These are phyloP conservation scores for Globisporangium barbulae DNA, from an alignment of 352 stramenopile species.

Conservation along the genomic window DNA sequence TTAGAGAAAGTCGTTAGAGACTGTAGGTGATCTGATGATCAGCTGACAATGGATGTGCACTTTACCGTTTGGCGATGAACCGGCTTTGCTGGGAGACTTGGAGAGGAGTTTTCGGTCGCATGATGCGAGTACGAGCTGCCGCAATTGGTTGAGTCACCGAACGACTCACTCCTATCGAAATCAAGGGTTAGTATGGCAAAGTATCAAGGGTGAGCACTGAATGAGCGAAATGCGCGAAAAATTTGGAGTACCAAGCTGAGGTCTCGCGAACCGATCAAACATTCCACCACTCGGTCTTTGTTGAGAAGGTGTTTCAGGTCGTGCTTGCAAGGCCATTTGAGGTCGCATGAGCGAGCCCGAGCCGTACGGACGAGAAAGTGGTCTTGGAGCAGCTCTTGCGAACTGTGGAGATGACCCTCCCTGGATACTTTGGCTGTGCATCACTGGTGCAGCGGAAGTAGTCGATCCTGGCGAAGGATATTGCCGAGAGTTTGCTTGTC, in stretches of 20 bases:
- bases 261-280: conserved; percentile 63
- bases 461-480: conserved; percentile 62
- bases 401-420: conserved; percentile 44
- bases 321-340: conserved; percentile 20
- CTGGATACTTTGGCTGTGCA: conserved; percentile 29
- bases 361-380: conserved; percentile 31
- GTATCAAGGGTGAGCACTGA: not conserved
- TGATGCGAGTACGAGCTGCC: conserved; percentile 41
- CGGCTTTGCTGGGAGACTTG: conserved; percentile 55
- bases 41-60: not conserved
- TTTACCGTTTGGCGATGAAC: conserved; percentile 63
- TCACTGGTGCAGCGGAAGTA: conserved; percentile 30
- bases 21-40: not conserved
- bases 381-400: conserved; percentile 34
- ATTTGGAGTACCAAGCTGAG: conserved; percentile 40
- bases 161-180: conserved; percentile 21
- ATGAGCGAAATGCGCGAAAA: not conserved
- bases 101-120: conserved; percentile 71
- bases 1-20: not conserved
- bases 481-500: conserved; percentile 39
- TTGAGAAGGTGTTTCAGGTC: conserved; percentile 38
- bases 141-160: conserved; percentile 39
- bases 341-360: conserved; percentile 21
- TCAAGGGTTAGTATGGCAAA: conserved; percentile 5
- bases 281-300: conserved; percentile 47